These are phyloP conservation scores for Neonectria coccinea DNA, from an alignment of 2,329 filamentous ascomycete genomes.

Conservation along the genomic window DNA sequence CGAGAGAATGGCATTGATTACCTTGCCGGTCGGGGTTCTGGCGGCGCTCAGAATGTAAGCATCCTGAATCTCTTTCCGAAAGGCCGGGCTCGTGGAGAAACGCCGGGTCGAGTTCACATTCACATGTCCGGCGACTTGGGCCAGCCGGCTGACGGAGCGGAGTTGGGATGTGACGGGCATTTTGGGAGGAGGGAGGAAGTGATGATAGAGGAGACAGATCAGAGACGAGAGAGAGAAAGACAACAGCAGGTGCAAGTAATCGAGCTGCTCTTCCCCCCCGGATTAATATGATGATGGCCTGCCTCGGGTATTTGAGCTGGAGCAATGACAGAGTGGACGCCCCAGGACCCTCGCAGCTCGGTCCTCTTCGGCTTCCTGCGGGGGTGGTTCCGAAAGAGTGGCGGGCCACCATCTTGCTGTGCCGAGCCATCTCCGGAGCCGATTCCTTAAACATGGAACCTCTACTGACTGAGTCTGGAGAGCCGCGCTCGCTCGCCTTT, in stretches of 20 bases:
- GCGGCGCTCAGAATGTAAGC: slow-evolving; percentile 94
- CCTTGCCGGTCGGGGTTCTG: slow-evolving; percentile 90
- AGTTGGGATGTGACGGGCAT: slow-evolving; percentile 47
- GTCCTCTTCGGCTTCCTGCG: slow-evolving; percentile 55
- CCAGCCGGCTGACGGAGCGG: slow-evolving; percentile 50
- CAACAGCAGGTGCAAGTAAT: slow-evolving; percentile 2
- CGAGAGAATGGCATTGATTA: slow-evolving; percentile 50
- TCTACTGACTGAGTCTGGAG: not conserved
- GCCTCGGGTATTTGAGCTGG: slow-evolving; percentile 39
- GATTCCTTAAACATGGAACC: not conserved
- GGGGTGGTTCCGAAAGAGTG: slow-evolving; percentile 43
- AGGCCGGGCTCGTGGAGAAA: slow-evolving; percentile 60
- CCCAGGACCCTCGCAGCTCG: slow-evolving; percentile 42
- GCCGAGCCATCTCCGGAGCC: slow-evolving; percentile 37
- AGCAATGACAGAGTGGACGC: slow-evolving; percentile 17
- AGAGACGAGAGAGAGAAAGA: slow-evolving; percentile 11
- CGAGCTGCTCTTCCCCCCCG: not conserved
- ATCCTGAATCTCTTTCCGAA: slow-evolving; percentile 79
- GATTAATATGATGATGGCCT: slow-evolving; percentile 15
- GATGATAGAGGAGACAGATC: slow-evolving; percentile 23
- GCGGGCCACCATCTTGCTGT: slow-evolving; percentile 34
- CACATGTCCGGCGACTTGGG: slow-evolving; percentile 55
- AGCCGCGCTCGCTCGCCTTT: not conserved
- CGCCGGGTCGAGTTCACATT: slow-evolving; percentile 56
- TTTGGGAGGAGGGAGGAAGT: not conserved